Conservation (phyloP, 176 grass and related monocot species). For the Tillandsia fasciculata region DNA sequence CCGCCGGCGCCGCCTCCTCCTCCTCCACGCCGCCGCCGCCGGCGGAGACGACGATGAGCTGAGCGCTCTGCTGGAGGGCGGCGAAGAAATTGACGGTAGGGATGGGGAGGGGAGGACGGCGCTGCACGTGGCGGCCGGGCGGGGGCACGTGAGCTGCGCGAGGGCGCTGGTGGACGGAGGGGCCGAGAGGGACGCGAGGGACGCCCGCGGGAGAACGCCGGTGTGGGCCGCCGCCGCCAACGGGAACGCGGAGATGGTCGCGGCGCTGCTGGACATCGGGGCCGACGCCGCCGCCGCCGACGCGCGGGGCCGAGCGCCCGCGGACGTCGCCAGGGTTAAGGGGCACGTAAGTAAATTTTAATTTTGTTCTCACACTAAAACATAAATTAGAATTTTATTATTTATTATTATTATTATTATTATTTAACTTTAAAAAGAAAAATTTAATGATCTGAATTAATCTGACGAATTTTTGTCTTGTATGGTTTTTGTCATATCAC, state of each 20-base stretch:
- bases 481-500: no score
- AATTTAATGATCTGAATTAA: no score
- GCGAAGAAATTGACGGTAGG: slow-evolving; percentile 5
- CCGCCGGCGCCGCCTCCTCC: slow-evolving; percentile 47
- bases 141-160: slow-evolving; percentile 26
- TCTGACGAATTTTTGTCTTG: no score
- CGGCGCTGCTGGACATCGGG: slow-evolving; percentile 60
- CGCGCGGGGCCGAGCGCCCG: slow-evolving; percentile 35
- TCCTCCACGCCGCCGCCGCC: slow-evolving; percentile 53
- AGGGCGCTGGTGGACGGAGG: slow-evolving; percentile 34
- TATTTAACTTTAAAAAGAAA: no score
- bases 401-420: no score
- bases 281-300: slow-evolving; percentile 36
- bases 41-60: slow-evolving; percentile 38
- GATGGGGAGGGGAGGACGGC: slow-evolving; percentile 33
- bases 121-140: slow-evolving; percentile 33
- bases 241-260: slow-evolving; percentile 38
- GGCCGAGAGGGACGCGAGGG: slow-evolving; percentile 31
- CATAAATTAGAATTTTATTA: no score
- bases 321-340: slow-evolving; percentile 65
- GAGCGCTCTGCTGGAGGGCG: background rate
- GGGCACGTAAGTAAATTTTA: slow-evolving; percentile 50
- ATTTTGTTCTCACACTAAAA: slow-evolving; percentile 1
- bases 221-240: slow-evolving; percentile 49
- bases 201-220: slow-evolving; percentile 45